These are phyloP conservation scores for Cinnamomum chago DNA, from an alignment of 164 flowering plant genomes.

Conservation along the genomic window DNA sequence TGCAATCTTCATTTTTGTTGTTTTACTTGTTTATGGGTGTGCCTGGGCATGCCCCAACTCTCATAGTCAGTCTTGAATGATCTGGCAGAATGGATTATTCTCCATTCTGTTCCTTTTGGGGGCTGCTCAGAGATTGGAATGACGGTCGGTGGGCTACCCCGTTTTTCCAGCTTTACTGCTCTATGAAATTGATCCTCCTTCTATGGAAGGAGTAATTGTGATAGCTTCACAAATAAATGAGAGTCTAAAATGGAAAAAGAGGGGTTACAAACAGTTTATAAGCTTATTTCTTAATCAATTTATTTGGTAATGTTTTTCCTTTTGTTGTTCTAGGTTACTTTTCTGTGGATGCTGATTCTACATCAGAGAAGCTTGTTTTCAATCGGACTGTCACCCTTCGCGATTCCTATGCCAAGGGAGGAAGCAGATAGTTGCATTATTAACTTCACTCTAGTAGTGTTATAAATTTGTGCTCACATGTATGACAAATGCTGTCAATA, in stretches of 20 bases:
- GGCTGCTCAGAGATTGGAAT: too few relatives aligned
- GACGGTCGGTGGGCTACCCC: too few relatives aligned
- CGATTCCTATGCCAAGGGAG: constrained; percentile 68
- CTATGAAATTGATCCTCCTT: too few relatives aligned
- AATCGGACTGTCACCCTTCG: constrained; percentile 78
- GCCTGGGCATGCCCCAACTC: background rate
- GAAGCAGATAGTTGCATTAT: constrained; percentile 25
- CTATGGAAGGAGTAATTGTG: background rate
- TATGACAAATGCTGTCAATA: background rate
- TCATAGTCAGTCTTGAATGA: background rate
- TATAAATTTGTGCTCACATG: background rate
- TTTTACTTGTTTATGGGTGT: background rate
- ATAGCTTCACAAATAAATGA: background rate
- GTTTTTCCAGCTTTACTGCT: too few relatives aligned
- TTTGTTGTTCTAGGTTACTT: constrained; percentile 59
- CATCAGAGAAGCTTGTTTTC: constrained; percentile 68
- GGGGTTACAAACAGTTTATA: too few relatives aligned
- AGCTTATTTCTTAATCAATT: too few relatives aligned
- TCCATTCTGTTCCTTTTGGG: background rate
- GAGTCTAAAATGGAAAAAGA: background rate
- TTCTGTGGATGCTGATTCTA: constrained; percentile 70
- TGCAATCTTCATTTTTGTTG: background rate
- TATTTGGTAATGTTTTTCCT: too few relatives aligned
- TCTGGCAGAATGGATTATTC: background rate
- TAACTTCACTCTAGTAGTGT: background rate